phyloP scores from a whole-genome alignment of 768 basidiomycete genomes.

The Mycena rosella region DNA sequence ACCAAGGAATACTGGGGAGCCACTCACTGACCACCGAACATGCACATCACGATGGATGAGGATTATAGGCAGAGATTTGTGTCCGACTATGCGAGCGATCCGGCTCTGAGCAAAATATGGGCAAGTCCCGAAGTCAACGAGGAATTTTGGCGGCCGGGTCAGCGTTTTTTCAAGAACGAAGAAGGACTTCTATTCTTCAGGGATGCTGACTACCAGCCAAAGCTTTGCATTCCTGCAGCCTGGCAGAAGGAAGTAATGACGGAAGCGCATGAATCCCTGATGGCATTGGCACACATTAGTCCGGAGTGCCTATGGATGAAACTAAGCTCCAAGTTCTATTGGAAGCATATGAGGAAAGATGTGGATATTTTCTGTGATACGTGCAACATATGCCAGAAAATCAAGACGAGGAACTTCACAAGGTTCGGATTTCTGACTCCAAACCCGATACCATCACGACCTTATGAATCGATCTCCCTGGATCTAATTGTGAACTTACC shows the following conservation, averaged over 20 bases:
- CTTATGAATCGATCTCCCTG: no score
- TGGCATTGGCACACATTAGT: slow-evolving; percentile 19
- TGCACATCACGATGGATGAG: not conserved
- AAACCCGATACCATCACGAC: no score
- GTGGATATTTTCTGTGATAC: no score
- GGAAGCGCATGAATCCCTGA: slow-evolving; percentile 22
- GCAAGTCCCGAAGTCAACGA: not conserved
- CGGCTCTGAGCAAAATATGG: not conserved
- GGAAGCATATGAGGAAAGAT: not conserved
- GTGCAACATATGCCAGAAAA: no score
- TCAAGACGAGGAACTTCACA: no score
- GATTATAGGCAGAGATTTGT: not conserved
- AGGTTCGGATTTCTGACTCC: no score
- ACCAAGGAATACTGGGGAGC: slow-evolving; percentile 4
- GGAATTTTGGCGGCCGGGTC: slow-evolving; percentile 14
- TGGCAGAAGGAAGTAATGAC: not conserved
- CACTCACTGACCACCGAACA: not conserved
- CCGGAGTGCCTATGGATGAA: not conserved
- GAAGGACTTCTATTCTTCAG: slow-evolving; percentile 33
- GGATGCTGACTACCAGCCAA: slow-evolving; percentile 29
- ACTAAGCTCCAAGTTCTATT: not conserved
- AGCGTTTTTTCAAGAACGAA: slow-evolving; percentile 28
- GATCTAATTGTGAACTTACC: no score
- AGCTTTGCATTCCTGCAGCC: slow-evolving; percentile 30
- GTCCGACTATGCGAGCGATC: not conserved